phyloP scores from a whole-genome alignment of 768 basidiomycete species.

The Trametes punicea region DNA sequence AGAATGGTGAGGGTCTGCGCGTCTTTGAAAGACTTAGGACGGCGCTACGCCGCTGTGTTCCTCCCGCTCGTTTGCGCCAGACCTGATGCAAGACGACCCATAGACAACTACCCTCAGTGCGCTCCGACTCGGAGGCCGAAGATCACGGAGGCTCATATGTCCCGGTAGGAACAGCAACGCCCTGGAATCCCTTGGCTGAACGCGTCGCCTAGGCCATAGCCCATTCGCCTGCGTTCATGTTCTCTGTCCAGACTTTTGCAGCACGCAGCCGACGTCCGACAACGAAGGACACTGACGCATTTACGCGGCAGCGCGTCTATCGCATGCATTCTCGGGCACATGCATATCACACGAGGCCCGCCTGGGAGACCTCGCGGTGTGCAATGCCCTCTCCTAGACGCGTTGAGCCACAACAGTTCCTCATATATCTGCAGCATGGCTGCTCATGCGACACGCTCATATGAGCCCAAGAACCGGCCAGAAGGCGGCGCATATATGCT shows the following conservation, averaged over 20 bases:
- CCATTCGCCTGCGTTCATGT: too few relatives aligned
- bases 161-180: neutral
- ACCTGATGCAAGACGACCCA: too few relatives aligned
- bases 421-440: too few relatives aligned
- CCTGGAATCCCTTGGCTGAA: neutral
- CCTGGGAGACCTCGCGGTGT: neutral
- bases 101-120: neutral
- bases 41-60: too few relatives aligned
- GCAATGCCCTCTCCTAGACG: neutral
- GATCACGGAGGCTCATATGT: neutral
- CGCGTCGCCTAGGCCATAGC: neutral
- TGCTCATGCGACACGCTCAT: neutral
- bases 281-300: neutral
- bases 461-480: constrained; percentile 2
- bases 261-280: too few relatives aligned
- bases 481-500: neutral
- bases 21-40: too few relatives aligned
- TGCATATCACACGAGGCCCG: neutral
- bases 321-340: neutral
- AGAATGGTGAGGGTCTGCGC: too few relatives aligned
- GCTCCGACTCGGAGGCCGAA: neutral
- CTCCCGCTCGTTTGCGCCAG: too few relatives aligned
- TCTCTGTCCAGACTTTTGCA: too few relatives aligned
- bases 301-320: neutral
- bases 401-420: too few relatives aligned